Evolutionary conservation across 1,139 yeast species (phyloP).

Genomic region (Nadsonia starkeyi-henricii): DNA sequence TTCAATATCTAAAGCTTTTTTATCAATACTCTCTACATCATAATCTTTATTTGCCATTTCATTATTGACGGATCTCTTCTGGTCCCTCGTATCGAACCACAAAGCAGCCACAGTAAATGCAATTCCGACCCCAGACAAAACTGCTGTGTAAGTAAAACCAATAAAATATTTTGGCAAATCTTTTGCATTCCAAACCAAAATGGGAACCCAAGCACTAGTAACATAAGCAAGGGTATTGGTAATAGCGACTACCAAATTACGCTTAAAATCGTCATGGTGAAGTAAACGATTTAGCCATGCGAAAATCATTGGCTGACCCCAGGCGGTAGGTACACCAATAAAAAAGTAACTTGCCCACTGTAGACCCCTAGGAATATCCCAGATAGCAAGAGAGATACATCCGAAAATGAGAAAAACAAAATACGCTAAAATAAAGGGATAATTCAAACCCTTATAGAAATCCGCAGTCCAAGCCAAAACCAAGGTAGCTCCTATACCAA

Average conservation of each 20-base stretch:
- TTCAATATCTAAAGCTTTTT: too few relatives aligned
- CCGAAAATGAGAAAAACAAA: slow-evolving; percentile 30
- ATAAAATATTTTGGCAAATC: slow-evolving; percentile 34
- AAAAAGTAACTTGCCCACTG: slow-evolving; percentile 38
- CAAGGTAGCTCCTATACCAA: slow-evolving; percentile 31
- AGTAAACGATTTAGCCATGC: slow-evolving; percentile 41
- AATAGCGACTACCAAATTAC: slow-evolving; percentile 35
- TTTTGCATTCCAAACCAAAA: slow-evolving; percentile 37
- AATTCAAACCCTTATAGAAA: slow-evolving; percentile 32
- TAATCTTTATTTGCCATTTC: too few relatives aligned
- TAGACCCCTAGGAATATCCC: slow-evolving; percentile 35
- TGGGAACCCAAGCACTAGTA: slow-evolving; percentile 34
- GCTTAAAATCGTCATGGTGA: slow-evolving; percentile 34
- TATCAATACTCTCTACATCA: too few relatives aligned
- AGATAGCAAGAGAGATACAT: slow-evolving; percentile 30
- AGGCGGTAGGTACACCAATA: slow-evolving; percentile 33
- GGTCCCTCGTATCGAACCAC: not conserved
- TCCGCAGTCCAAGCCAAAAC: slow-evolving; percentile 32
- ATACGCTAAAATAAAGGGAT: slow-evolving; percentile 25
- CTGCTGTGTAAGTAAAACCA: slow-evolving; percentile 40
- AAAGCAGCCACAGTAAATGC: slow-evolving; percentile 19
- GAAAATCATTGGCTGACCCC: slow-evolving; percentile 36
- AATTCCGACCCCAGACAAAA: slow-evolving; percentile 30
- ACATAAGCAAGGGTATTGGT: slow-evolving; percentile 42
- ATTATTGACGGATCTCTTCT: not conserved